Conservation (phyloP, 208 protist genomes). For the Plasmodiophora brassicae region DNA sequence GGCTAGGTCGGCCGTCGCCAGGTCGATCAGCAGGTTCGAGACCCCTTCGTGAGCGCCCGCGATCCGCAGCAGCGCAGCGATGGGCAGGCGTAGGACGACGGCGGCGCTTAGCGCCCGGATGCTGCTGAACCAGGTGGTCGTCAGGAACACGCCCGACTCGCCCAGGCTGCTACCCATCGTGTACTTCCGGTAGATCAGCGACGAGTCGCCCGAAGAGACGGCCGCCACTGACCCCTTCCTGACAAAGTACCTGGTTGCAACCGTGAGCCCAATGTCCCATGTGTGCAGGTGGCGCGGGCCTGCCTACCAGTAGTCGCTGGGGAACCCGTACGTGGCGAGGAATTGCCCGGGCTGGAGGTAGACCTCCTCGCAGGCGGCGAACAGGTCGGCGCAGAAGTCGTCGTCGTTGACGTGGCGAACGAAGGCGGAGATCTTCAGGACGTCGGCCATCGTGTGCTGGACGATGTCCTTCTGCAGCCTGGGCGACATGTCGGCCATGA, state of each 20-base stretch:
- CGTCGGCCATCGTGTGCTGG: neutral
- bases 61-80: neutral
- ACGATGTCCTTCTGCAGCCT: slow-evolving; percentile 23
- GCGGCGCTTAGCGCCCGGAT: neutral
- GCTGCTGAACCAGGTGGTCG: slow-evolving; percentile 7
- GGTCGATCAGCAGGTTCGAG: neutral
- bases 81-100: neutral
- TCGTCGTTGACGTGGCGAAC: slow-evolving; percentile 3
- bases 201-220: neutral
- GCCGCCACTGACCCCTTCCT: neutral
- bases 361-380: slow-evolving; percentile 8
- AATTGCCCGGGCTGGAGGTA: neutral
- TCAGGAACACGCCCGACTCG: slow-evolving; percentile 6
- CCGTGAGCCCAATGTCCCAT: neutral
- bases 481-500: slow-evolving; percentile 1
- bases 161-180: neutral
- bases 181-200: neutral
- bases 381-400: neutral
- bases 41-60: neutral
- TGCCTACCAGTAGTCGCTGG: neutral
- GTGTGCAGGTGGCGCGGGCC: neutral
- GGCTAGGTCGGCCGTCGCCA: neutral
- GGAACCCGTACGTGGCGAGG: neutral
- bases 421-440: neutral
- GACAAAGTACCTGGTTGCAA: neutral